These are phyloP conservation scores for Suhomyces yuchorum DNA, from an alignment of 1,139 yeast species.

Conservation along the genomic window DNA sequence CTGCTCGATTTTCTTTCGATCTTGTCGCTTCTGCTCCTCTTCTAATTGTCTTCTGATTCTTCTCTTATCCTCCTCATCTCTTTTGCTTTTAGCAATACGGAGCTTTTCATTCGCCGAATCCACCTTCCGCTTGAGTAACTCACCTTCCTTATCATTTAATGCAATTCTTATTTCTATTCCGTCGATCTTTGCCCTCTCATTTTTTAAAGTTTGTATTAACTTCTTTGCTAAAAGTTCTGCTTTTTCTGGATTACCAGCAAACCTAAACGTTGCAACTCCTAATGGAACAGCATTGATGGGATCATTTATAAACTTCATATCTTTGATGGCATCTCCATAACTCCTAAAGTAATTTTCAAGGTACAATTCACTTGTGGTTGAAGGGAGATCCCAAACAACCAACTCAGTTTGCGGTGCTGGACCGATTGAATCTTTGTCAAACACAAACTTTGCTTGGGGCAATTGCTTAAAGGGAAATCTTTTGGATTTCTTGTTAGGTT, in stretches of 20 bases:
- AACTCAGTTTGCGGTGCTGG: constrained; percentile 73
- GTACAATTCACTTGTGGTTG: constrained; percentile 47
- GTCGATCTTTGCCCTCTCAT: constrained; percentile 39
- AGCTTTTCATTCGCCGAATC: constrained; percentile 36
- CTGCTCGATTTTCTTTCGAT: constrained; percentile 15
- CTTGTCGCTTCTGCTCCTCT: constrained; percentile 28
- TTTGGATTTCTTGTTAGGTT: constrained; percentile 46
- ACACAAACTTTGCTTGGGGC: constrained; percentile 55
- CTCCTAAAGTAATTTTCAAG: constrained; percentile 55
- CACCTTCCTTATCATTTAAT: constrained; percentile 39
- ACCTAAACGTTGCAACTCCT: constrained; percentile 69
- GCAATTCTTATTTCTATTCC: constrained; percentile 42
- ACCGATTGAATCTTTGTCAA: constrained; percentile 74
- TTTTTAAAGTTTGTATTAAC: constrained; percentile 31
- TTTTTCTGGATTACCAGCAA: constrained; percentile 57
- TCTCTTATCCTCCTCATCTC: constrained; percentile 33
- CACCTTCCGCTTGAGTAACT: constrained; percentile 33
- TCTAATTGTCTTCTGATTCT: constrained; percentile 20
- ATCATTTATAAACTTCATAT: constrained; percentile 64
- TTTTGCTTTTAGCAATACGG: constrained; percentile 14
- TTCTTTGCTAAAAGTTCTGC: constrained; percentile 50
- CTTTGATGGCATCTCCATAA: constrained; percentile 59
- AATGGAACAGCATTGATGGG: constrained; percentile 79
- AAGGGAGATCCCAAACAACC: constrained; percentile 66
- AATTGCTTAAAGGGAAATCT: constrained; percentile 50